Conservation (phyloP, 1,139 yeast species). For the Lodderomyces theae region DNA sequence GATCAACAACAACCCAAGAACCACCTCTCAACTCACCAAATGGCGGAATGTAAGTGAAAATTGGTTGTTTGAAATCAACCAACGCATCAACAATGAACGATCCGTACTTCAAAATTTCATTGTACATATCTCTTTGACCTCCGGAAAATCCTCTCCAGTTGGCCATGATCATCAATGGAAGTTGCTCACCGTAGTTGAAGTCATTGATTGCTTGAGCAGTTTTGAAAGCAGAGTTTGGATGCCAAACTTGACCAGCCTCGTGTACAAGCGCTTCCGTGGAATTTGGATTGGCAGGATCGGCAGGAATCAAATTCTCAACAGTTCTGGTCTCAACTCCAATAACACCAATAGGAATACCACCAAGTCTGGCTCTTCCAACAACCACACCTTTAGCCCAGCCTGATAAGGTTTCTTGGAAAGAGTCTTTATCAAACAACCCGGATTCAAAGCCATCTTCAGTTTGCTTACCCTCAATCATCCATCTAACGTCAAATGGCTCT, state of each 20-base stretch:
- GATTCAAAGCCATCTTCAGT: slow-evolving; percentile 69
- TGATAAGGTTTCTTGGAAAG: slow-evolving; percentile 95
- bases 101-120: slow-evolving; percentile 95
- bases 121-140: slow-evolving; percentile 99
- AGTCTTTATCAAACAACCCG: slow-evolving; percentile 87
- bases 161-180: slow-evolving; percentile 95
- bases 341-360: slow-evolving; percentile 98
- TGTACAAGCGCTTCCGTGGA: slow-evolving; percentile 84
- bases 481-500: slow-evolving; percentile 86
- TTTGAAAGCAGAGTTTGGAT: slow-evolving; percentile 98
- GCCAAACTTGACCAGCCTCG: slow-evolving; percentile 99
- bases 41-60: slow-evolving; percentile 95
- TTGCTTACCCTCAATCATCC: slow-evolving; percentile 87
- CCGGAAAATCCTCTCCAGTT: slow-evolving; percentile 99
- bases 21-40: slow-evolving; percentile 99
- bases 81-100: slow-evolving; percentile 95
- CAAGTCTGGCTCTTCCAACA: slow-evolving; percentile 97
- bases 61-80: slow-evolving; percentile 94
- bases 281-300: slow-evolving; percentile 97
- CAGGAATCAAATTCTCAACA: slow-evolving; percentile 87
- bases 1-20: slow-evolving; percentile 99
- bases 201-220: slow-evolving; percentile 98
- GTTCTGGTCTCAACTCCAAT: slow-evolving; percentile 93
- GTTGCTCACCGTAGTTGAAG: slow-evolving; percentile 95
- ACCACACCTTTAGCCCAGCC: slow-evolving; percentile 99